Base-by-base conservation (phyloP, 306 rosid species). In the Quercus agrifolia region DNA sequence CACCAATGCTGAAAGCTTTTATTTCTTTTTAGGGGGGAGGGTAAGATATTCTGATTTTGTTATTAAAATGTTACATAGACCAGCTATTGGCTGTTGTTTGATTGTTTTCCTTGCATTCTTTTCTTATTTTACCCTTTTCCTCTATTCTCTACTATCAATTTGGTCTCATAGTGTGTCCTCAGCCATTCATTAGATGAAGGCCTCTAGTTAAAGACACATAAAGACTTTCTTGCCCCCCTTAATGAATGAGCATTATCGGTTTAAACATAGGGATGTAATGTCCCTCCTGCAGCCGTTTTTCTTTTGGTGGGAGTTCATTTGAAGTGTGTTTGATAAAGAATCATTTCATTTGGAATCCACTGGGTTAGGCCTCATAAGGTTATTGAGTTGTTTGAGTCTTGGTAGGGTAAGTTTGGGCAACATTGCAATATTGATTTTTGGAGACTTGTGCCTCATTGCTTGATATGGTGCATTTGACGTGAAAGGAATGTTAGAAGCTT, bases 1-100 rank as follows among this genome's bases (percentile, higher is more conserved):
- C 33, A 80, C 52, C 86, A 87, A 71, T 11, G 76, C 76, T 1
- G 87, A 35, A 46, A 63, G 46, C 12, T 41, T 41, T 41, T 8
- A 41, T 21, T 57, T 57, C 10, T 57, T 20, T 21, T 21, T 57
- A 8, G 63, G 63, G 63, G 28, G 63, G 28, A 9, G 23, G 63
- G 28, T 10, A 59, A 59, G 30, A 23, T 4, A 59, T 23, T 59
- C 18, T 9, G 17, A 59, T 59, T 23, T 59, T 59, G 66, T 59
- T 59, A 59, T 23, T 11, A 21, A 49, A 59, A 27, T 59, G 23
- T 10, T 59, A 13, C 31, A 59, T 23, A 23, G 25, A 20, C 28
- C 23, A 3, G 28, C 63, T 2, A 6, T 58, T 8, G 30, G 28
- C 23, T 21, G n/a, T 59, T 10, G 23, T 27, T 7, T 23, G 23